phyloP scores from a whole-genome alignment of 139 green algal species.

The Coelastrella sp. region DNA sequence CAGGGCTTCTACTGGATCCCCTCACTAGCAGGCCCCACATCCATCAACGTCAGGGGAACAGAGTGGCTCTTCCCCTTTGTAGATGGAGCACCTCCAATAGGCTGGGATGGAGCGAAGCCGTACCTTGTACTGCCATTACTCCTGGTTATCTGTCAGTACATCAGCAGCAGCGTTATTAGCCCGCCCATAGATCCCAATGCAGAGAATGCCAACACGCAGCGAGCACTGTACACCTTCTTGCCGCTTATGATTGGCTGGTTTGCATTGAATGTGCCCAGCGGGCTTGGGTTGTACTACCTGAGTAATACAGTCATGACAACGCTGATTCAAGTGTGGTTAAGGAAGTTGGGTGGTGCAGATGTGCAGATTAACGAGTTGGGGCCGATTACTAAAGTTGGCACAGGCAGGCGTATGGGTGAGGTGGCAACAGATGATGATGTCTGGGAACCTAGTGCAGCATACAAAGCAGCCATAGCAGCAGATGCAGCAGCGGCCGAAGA shows the following conservation, averaged over 20 bases:
- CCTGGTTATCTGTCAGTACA: slow-evolving; percentile 79
- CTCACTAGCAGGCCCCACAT: slow-evolving; percentile 73
- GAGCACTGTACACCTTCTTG: slow-evolving; percentile 64
- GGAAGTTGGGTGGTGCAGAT: slow-evolving; percentile 85
- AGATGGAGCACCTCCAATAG: slow-evolving; percentile 91
- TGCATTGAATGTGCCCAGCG: slow-evolving; percentile 85
- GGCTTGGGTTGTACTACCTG: slow-evolving; percentile 93
- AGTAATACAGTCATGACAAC: slow-evolving; percentile 85
- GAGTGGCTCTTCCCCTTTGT: slow-evolving; percentile 66
- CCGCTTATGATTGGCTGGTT: slow-evolving; percentile 94
- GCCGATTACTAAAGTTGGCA: slow-evolving; percentile 78
- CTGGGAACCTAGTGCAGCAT: slow-evolving; percentile 27
- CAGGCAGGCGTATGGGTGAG: slow-evolving; percentile 27
- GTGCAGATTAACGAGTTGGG: slow-evolving; percentile 70
- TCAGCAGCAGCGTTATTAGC: slow-evolving; percentile 63
- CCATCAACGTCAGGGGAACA: slow-evolving; percentile 51
- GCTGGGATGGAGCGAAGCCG: slow-evolving; percentile 83
- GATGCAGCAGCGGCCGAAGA: slow-evolving; percentile 32
- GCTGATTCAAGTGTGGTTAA: slow-evolving; percentile 77
- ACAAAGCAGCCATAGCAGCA: slow-evolving; percentile 2
- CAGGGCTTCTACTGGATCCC: slow-evolving; percentile 94
- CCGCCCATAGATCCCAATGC: slow-evolving; percentile 78
- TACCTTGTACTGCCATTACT: slow-evolving; percentile 96
- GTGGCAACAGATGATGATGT: slow-evolving; percentile 34
- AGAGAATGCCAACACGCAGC: slow-evolving; percentile 69